Evolutionary conservation across 495 filamentous ascomycete species (phyloP).

Genomic region (Hypoxylon trugodes): DNA sequence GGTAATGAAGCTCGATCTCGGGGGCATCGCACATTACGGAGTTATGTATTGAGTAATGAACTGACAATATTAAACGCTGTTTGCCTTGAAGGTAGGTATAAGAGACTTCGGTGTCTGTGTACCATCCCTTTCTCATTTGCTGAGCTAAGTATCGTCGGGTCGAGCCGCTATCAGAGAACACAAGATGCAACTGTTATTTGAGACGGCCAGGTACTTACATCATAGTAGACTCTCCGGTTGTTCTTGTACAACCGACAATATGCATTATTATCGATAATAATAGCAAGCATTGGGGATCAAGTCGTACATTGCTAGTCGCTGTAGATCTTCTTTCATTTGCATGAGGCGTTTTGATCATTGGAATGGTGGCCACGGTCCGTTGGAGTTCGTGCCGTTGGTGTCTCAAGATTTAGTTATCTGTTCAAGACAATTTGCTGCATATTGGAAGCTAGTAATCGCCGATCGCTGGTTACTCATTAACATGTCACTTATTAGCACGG

Average conservation of each 20-base stretch:
- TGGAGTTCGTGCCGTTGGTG: constrained; percentile 5
- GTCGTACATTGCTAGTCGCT: too few species aligned
- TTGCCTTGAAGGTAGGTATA: too few species aligned
- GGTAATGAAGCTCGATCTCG: too few species aligned
- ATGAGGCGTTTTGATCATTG: neutral
- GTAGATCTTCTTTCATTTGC: neutral
- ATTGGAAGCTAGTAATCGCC: constrained; percentile 38
- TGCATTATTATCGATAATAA: neutral
- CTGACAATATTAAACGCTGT: too few species aligned
- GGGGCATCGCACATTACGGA: too few species aligned
- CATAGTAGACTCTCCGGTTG: constrained; percentile 16
- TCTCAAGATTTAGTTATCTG: neutral
- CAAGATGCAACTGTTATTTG: too few species aligned
- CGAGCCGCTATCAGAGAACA: too few species aligned
- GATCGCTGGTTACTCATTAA: constrained; percentile 22
- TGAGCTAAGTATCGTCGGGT: too few species aligned
- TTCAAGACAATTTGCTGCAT: constrained; percentile 31
- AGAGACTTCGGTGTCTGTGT: too few species aligned
- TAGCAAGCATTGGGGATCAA: neutral
- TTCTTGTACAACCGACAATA: constrained; percentile 17
- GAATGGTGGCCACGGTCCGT: constrained; percentile 14
- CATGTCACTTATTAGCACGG: constrained; percentile 10
- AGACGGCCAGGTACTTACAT: too few species aligned
- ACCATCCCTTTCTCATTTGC: too few species aligned
- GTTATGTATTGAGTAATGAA: too few species aligned